Evolutionary conservation across 257 asterid genomes (phyloP), one percentile per base, ranked within the genome.

Genomic region (Solanum pinnatisectum): DNA sequence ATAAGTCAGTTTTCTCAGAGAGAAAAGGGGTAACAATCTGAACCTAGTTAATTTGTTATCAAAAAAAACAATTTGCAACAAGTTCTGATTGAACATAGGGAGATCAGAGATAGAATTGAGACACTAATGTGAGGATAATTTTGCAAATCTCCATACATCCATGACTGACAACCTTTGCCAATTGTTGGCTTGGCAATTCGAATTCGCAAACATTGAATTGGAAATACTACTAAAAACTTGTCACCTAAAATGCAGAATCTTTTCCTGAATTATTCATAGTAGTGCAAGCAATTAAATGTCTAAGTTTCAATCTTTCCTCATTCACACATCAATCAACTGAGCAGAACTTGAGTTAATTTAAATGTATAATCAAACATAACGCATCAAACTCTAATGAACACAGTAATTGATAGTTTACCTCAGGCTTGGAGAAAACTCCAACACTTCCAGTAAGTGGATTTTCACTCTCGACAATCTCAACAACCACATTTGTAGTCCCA

Each of bases 401-500:
- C 60, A 39, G 59, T 37, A 33, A n/a, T 88, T 63, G 14, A 14
- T 32, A 33, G 36, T 27, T 14, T 91, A 94, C 99, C 99, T 95
- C 98, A 15, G 99, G 98, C 88, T 91, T 96, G 27, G 99, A 85
- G 89, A 85, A 97, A 83, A 94, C 56, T 86, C 99, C 99, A 22
- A 96, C 73, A 86, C 94, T 96, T 32, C 97, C 98, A 18, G 93
- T 87, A 11, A 96, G 87, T 63, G 96, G 95, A 84, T 86, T 91
- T 87, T 89, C 90, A 40, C 89, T 88, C 92, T 97, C 99, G 4
- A 89, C 88, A 83, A 97, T 98, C 90, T 94, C 95, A 39, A 97
- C 95, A 84, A 97, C 88, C 27, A 97, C 93, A 63, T 95, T 97
- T 15, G 98, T 93, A 2, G 99, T 96, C 20, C 98, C 98, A 22